phyloP scores from a whole-genome alignment of 2,329 filamentous ascomycete genomes.

The Cytospora piceicola region DNA sequence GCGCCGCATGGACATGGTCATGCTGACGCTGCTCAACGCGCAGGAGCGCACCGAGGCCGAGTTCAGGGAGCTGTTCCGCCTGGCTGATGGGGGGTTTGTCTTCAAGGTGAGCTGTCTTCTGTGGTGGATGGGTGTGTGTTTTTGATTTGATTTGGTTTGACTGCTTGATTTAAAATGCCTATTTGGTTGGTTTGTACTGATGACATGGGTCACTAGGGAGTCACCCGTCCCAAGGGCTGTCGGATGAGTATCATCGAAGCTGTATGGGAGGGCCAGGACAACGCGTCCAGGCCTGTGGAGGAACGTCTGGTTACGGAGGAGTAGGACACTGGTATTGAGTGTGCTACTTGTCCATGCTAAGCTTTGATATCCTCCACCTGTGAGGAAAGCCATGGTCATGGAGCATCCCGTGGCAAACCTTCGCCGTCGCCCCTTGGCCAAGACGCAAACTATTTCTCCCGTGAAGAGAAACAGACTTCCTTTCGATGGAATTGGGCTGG shows the following conservation, averaged over 20 bases:
- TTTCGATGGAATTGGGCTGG: no score
- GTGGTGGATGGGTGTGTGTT: no score
- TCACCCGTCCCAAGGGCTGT: conserved; percentile 37
- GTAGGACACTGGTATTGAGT: neutral
- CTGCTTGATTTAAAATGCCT: neutral
- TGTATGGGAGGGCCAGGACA: conserved; percentile 36
- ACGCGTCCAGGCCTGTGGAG: neutral
- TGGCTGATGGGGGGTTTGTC: conserved; percentile 44
- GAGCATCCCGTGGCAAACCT: no score
- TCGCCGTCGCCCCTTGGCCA: no score
- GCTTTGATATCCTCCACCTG: no score
- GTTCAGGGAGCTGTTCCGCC: conserved; percentile 47
- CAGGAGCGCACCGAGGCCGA: conserved; percentile 49
- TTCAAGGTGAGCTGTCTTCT: conserved; percentile 39
- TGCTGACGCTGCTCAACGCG: conserved; percentile 49
- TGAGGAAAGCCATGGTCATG: no score
- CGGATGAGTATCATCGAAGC: conserved; percentile 44
- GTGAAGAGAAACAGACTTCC: no score
- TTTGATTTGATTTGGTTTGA: neutral
- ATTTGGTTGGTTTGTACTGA: neutral
- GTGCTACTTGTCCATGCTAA: no score
- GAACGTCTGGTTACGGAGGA: neutral
- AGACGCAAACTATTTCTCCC: no score
- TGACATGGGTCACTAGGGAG: conserved; percentile 32
- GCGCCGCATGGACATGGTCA: conserved; percentile 48